These are phyloP conservation scores for Globisporangium mamillatum DNA, from an alignment of 352 stramenopile genomes.

Conservation along the genomic window DNA sequence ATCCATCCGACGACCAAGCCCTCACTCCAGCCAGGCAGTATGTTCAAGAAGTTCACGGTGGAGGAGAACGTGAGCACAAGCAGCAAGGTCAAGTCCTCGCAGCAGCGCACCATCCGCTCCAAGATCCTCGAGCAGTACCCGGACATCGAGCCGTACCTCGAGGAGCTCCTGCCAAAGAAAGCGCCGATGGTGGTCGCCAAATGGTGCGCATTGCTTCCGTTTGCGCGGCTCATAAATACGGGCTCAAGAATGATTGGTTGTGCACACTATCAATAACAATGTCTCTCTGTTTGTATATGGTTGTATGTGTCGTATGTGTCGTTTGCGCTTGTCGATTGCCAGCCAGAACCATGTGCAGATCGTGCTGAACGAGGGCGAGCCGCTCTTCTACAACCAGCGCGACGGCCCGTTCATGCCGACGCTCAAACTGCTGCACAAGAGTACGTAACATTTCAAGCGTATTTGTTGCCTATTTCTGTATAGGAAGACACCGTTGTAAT, in stretches of 20 bases:
- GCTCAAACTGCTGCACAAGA: conserved; percentile 94
- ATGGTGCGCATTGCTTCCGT: conserved; percentile 44
- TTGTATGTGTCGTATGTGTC: not conserved
- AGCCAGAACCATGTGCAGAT: conserved; percentile 91
- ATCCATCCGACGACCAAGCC: not conserved
- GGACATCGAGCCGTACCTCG: conserved; percentile 85
- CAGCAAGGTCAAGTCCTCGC: conserved; percentile 97
- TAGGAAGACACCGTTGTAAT: no score
- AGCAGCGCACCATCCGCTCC: conserved; percentile 93
- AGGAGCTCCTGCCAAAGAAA: conserved; percentile 94
- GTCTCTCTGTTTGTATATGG: not conserved
- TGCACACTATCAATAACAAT: not conserved
- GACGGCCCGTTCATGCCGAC: conserved; percentile 97
- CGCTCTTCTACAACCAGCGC: conserved; percentile 95
- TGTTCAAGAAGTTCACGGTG: conserved; percentile 96
- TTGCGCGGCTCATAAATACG: not conserved
- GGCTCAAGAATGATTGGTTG: no score
- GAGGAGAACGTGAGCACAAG: conserved; percentile 93
- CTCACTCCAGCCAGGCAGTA: conserved; percentile 16
- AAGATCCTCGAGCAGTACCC: conserved; percentile 94
- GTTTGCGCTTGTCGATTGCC: conserved; percentile 4
- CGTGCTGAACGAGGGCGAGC: conserved; percentile 87
- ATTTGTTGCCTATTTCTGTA: not conserved
- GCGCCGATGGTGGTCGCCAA: conserved; percentile 90
- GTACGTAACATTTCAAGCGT: conserved; percentile 22